Base-by-base conservation (phyloP, 2,329 filamentous ascomycete species). In the Talaromyces sp. region DNA sequence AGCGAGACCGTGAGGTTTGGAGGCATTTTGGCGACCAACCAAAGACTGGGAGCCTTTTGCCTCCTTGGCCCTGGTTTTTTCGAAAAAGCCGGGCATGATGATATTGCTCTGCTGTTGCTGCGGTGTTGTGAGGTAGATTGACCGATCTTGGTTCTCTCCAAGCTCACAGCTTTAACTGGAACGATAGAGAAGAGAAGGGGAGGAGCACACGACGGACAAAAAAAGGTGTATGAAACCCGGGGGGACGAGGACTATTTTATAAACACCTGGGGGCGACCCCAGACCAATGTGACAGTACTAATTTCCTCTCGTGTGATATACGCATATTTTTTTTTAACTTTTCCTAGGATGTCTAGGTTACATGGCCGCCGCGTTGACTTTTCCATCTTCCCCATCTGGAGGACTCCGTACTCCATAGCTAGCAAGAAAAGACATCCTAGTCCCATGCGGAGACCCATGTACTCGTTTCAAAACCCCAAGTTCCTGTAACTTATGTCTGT, bases 11-110 rank as follows among this genome's bases (percentile, higher is more conserved):
- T 79, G 75, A 39, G 74, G 69, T 61, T 78, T 79, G 43, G 72
- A 72, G 57, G 77, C 77, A 67, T 77, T 77, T 67, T 70, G 60
- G 57, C 77, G 75, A 61, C 74, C 77, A 64, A 79, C 77, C 31
- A 78, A 72, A 19, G 77, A 78, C 68, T 78, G 76, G 68, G 73
- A 75, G 70, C 13, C 47, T 41, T 65, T 65, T 35, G 59, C 58
- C 48, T 58, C 63, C 31, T 57, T 65, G 43, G 58, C 41, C 16
- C 43, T 39, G 8, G 48, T 19, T 41, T 45, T 39, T 10, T 48
- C 14, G 27, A 57, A 37, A 45, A 59, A 3, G 10, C 48, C 37
- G 2, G 60, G 60, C 61, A 63, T 63, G 47, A 41, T 27, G 41
- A 19, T 39, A 31, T 11, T 37, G 37, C 16, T 13, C 56, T 57